Base-by-base conservation (phyloP, 2,329 filamentous ascomycete genomes). In the Tolypocladium guangdongense region DNA sequence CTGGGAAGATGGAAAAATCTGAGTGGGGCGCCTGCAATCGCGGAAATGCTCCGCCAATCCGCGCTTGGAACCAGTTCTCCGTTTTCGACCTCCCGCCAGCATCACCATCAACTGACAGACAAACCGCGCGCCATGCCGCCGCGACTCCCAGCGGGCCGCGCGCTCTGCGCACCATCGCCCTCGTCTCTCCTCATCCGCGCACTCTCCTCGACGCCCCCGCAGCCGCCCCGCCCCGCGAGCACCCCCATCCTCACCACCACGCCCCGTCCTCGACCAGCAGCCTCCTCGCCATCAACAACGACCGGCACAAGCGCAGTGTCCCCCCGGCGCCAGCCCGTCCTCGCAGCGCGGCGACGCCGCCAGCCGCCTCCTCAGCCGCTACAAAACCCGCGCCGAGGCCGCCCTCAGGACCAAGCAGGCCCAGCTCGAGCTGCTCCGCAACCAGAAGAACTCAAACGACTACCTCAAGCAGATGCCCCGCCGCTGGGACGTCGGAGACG, bases 401-500 rank as follows among this genome's bases (percentile, higher is more conserved):
- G 53, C 56, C 32, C 53, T 60, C 52, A 56, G 58, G 48, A 61
- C 59, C 59, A 67, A 66, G 59, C 63, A 66, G 53, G 58, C 60
- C 16, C 63, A 71, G 53, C 66, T 71, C 53, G 67, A 74, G 52
- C 64, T 67, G 53, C 59, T 74, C 52, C 64, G 64, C 58, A 66
- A 69, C 59, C 65, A 67, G 58, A 71, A 71, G 63, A 60, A 68
- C 48, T 71, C 70, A 51, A 71, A 72, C 46, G 80, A 82, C 57
- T 82, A 82, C 67, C 71, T 82, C 61, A 74, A 71, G 57, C 83
- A 88, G 69, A 78, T 85, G 69, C 78, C 81, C 37, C 84, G 91
- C 49, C 77, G 78, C 41, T 97, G 87, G 86, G 76, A 77, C 62
- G 63, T 74, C 0, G 93, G 93, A 61, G 91, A 97, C 66, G 78